Evolutionary conservation across 1,284 basidiomycete genomes (phyloP), one percentile per base, ranked within the genome.

Genomic region (Peniophora sp.): DNA sequence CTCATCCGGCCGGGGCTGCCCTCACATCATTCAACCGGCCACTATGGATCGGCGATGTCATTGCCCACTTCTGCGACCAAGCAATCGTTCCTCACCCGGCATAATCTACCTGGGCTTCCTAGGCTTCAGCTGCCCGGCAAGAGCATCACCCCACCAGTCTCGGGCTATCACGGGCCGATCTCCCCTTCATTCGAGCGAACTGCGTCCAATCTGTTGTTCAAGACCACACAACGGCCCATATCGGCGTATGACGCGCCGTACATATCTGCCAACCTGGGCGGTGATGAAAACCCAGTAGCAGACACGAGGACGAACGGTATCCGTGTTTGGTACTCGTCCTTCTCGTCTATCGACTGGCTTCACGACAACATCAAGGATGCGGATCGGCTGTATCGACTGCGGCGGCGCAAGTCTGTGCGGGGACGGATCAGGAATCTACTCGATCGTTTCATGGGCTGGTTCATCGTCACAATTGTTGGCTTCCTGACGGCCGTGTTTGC

Each of bases 341-440:
- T 85, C 68, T 81, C 83, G 1, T 85, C 84, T 37, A 83, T 91
- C 53, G 92, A 95, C 65, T 95, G 92, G 92, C 73, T 96, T 47
- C 92, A 96, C 62, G 92, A 96, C 68, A 80, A 88, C 34, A 93
- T 95, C 72, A 93, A 95, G 65, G 91, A 94, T 60, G 90, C 90
- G 0, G 78, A 81, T 1, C 85, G 92, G 20, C 83, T 88, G 53
- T 78, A 84, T 24, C 78, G 81, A 43, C 70, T 95, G 17, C 73
- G 83, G 48, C 79, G 71, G 46, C 76, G 80, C 48, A 83, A 77
- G 55, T 91, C 90, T 0, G 20, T 87, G 24, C 80, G 91, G 15
- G 90, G 93, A 1, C 75, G 75, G 42, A 55, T 90, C 34, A 70
- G 75, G n/a, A 81, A 91, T 47, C 69, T 74, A 5, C 74, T 88